Conservation (phyloP, 768 basidiomycete species). For the Macrocybe gigantea region DNA sequence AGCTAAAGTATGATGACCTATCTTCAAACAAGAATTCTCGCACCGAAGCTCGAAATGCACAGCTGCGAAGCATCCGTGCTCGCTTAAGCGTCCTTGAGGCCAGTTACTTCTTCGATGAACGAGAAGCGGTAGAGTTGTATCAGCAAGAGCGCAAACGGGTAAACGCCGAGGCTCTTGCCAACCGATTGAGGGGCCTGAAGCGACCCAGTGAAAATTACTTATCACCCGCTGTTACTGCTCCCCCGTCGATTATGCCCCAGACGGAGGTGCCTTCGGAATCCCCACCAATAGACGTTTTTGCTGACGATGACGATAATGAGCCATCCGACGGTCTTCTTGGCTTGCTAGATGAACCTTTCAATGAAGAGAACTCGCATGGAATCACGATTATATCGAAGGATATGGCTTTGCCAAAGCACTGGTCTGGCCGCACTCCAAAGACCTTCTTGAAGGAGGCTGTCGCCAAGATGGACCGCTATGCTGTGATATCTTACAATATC, state of each 20-base stretch:
- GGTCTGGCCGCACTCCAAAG: constrained; percentile 80
- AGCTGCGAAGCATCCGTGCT: constrained; percentile 33
- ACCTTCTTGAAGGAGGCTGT: constrained; percentile 63
- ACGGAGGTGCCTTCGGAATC: background rate
- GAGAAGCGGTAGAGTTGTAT: constrained; percentile 58
- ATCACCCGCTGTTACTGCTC: background rate
- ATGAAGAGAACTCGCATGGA: constrained; percentile 53
- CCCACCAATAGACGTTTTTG: constrained; percentile 38
- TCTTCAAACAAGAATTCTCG: constrained; percentile 20
- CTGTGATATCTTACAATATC: constrained; percentile 59
- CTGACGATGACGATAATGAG: constrained; percentile 40
- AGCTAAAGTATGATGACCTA: constrained; percentile 47
- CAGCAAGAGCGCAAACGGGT: constrained; percentile 45
- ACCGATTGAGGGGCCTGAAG: constrained; percentile 25
- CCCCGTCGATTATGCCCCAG: background rate
- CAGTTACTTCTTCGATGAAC: constrained; percentile 68
- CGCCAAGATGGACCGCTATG: constrained; percentile 64
- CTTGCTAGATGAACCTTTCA: constrained; percentile 28
- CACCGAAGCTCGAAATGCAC: constrained; percentile 18
- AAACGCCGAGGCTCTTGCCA: constrained; percentile 37
- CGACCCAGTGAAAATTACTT: background rate
- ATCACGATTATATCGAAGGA: constrained; percentile 52
- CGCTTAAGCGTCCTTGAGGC: constrained; percentile 41
- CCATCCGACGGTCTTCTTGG: constrained; percentile 72
- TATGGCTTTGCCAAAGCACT: constrained; percentile 79